Percentiles rank a stretch among this genome's conserved stretches.
phyloP scores from a whole-genome alignment of 2,329 filamentous ascomycete species.

The Tolypocladium pustulatum region DNA sequence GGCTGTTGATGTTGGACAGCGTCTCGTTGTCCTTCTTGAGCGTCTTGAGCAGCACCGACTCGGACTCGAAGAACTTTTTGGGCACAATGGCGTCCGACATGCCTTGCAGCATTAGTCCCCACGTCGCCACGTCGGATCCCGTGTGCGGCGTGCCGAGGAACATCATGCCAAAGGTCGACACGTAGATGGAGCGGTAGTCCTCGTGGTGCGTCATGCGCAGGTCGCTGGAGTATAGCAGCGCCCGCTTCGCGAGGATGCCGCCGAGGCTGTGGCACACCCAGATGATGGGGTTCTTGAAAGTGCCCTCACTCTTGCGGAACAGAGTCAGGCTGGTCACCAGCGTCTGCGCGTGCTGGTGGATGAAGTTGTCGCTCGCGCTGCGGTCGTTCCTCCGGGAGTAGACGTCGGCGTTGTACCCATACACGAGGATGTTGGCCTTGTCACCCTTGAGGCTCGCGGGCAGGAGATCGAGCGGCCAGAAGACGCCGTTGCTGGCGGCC shows the following conservation, averaged over 20 bases:
- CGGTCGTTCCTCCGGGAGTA: constrained; percentile 36
- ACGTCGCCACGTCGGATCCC: constrained; percentile 57
- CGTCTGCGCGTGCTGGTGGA: constrained; percentile 62
- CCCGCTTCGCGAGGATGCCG: constrained; percentile 61
- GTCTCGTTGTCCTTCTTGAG: constrained; percentile 67
- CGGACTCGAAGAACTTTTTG: constrained; percentile 55
- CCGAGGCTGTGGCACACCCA: constrained; percentile 68
- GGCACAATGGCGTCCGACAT: constrained; percentile 57
- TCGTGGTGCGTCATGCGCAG: constrained; percentile 48
- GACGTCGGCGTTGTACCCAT: constrained; percentile 65
- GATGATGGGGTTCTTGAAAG: constrained; percentile 55
- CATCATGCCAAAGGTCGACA: constrained; percentile 66
- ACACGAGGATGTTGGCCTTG: constrained; percentile 56
- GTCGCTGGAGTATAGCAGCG: constrained; percentile 56
- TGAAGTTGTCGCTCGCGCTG: constrained; percentile 53
- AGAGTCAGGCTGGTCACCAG: constrained; percentile 52
- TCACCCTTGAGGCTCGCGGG: constrained; percentile 45
- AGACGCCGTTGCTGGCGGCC: constrained; percentile 44
- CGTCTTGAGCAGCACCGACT: constrained; percentile 56
- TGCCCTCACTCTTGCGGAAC: constrained; percentile 49
- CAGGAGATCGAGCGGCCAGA: constrained; percentile 61
- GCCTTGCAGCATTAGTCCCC: constrained; percentile 56
- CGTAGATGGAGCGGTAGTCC: constrained; percentile 56
- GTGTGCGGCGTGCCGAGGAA: constrained; percentile 71
- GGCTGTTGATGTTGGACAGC: constrained; percentile 61